Evolutionary conservation across 768 basidiomycete species (phyloP).

Genomic region (Lentinula detonsa): DNA sequence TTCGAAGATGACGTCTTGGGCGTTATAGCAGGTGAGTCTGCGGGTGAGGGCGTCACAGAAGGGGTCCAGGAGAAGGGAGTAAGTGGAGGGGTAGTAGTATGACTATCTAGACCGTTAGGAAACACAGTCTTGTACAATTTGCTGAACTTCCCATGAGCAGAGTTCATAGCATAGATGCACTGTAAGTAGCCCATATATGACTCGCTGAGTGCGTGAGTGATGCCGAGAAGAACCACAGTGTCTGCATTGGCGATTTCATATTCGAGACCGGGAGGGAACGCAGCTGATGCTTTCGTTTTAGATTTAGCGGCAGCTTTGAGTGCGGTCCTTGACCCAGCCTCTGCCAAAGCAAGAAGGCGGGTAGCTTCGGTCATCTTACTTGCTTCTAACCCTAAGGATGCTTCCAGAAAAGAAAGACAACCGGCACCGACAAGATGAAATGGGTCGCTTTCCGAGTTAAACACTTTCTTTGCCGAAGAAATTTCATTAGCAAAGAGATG

Average conservation of each 20-base stretch:
- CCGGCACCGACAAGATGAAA: conserved; percentile 73
- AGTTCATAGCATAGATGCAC: conserved; percentile 43
- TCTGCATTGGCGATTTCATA: conserved; percentile 78
- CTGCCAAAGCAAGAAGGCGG: conserved; percentile 47
- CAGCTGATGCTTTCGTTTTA: conserved; percentile 29
- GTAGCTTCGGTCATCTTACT: conserved; percentile 61
- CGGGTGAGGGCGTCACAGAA: conserved; percentile 10
- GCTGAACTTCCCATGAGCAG: conserved; percentile 70
- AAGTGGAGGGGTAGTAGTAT: conserved; percentile 33
- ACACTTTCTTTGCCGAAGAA: conserved; percentile 41
- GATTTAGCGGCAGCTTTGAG: conserved; percentile 17
- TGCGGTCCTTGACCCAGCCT: conserved; percentile 54
- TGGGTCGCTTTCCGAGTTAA: conserved; percentile 40
- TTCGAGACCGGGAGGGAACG: conserved; percentile 39
- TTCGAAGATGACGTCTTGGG: conserved; percentile 14
- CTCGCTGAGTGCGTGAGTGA: conserved; percentile 71
- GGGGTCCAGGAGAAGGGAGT: conserved; percentile 28
- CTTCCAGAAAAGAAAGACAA: conserved; percentile 69
- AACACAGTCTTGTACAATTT: conserved; percentile 67
- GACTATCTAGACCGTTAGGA: conserved; percentile 48
- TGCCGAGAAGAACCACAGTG: conserved; percentile 60
- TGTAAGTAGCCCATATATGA: conserved; percentile 76
- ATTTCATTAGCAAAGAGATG: conserved; percentile 66
- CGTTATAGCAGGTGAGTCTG: conserved; percentile 10
- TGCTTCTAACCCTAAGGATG: conserved; percentile 77